Base-by-base conservation (phyloP, 2,329 filamentous ascomycete species). In the Talaromyces islandicus region DNA sequence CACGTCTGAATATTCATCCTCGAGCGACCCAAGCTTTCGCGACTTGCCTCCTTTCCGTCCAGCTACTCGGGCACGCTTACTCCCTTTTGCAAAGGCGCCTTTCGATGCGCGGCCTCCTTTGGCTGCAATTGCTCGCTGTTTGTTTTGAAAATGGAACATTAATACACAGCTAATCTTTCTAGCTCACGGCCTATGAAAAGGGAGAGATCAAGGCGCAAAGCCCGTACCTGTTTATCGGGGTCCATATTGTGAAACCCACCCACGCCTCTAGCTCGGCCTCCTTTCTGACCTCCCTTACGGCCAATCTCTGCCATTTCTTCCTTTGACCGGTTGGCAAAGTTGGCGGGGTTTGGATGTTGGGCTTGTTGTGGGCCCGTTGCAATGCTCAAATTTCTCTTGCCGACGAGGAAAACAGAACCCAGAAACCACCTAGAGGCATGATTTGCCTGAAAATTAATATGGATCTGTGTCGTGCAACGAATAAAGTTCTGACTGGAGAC, bases 321-420 rank as follows among this genome's bases (percentile, higher is more conserved):
- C 41, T 56, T 67, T 17, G 71, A 62, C 9, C 71, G 68, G 59
- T 74, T 73, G 56, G 67, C 65, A 63, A 74, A 73, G 62, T 75
- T 75, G n/a, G 70, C 69, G 25, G 71, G 69, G 57, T 73, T 69
- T 1, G 69, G 66, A 35, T 70, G 65, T 3, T 64, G 30, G 30
- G 53, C 24, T 25, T 25, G 32, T n/a, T 24, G 25, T 27, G 59
- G 43, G 3, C 35, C 50, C 27, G 30, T 54, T 9, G 55, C 48
- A 24, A 51, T 58, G 25, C 24, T n/a, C 50, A 55, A 51, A 14
- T 12, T 5, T 17, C 25, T 58, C 11, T 38, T 41, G 5, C 4
- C n/a, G 53, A 25, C 11, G 9, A 12, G 25, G 7, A 24, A 27
- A 21, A 30, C 27, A 4, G 38, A 10, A 10, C 9, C 17, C 17